Percentiles rank a stretch among this genome's conserved stretches.
Evolutionary conservation across 2,329 filamentous ascomycete species (phyloP).

Genomic region (Fusarium agapanthi): DNA sequence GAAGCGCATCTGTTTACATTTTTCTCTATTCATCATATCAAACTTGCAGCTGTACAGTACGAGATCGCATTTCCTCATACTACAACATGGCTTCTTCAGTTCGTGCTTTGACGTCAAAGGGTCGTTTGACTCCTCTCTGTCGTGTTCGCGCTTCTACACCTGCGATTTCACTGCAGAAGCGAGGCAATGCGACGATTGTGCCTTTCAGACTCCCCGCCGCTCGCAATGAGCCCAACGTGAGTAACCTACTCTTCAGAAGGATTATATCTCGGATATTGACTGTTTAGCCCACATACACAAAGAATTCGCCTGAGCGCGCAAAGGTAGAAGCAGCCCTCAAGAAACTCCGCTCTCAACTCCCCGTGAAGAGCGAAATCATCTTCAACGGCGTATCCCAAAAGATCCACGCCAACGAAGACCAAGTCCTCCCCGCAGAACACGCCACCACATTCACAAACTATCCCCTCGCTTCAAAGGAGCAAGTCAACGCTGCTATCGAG

Average conservation of each 20-base stretch:
- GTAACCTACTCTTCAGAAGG: rapidly evolving
- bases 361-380: slow-evolving; percentile 45
- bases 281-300: slow-evolving; percentile 43
- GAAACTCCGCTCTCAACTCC: slow-evolving; percentile 44
- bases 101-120: slow-evolving; percentile 28
- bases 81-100: slow-evolving; percentile 33
- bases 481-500: slow-evolving; percentile 71
- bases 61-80: not conserved
- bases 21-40: not conserved
- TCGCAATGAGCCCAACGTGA: slow-evolving; percentile 47
- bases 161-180: slow-evolving; percentile 30
- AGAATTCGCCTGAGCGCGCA: slow-evolving; percentile 43
- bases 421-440: slow-evolving; percentile 49
- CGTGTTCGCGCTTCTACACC: slow-evolving; percentile 21
- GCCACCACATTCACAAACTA: slow-evolving; percentile 48
- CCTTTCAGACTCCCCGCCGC: slow-evolving; percentile 46
- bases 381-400: slow-evolving; percentile 44
- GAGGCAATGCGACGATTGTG: slow-evolving; percentile 37
- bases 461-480: slow-evolving; percentile 43
- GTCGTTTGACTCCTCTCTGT: slow-evolving; percentile 28
- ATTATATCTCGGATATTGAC: not conserved
- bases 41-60: slow-evolving; percentile 2
- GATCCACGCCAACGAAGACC: slow-evolving; percentile 39
- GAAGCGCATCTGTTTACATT: not conserved
- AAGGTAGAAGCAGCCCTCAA: slow-evolving; percentile 44